A percentile compares a stretch with the other conserved stretches of the same genome.
Evolutionary conservation across 2,329 filamentous ascomycete genomes (phyloP).

Genomic region (Leptographium lundbergii): DNA sequence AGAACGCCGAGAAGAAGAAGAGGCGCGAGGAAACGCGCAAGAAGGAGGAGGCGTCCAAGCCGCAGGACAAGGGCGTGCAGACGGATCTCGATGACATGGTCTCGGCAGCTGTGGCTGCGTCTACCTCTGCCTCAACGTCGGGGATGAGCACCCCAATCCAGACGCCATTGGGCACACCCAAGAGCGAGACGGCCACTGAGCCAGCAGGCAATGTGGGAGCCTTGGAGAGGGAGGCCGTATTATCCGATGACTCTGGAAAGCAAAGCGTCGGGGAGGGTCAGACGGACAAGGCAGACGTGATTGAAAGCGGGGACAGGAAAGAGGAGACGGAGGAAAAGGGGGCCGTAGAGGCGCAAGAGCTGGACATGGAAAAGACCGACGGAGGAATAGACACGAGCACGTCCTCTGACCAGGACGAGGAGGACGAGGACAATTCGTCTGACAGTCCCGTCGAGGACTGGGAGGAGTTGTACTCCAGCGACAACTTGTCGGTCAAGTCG

Average conservation of each 20-base stretch:
- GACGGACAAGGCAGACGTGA: background rate
- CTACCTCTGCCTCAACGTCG: conserved; percentile 10
- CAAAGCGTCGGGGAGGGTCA: too few species aligned
- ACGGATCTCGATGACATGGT: background rate
- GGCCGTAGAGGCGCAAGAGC: background rate
- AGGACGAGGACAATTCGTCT: conserved; percentile 37
- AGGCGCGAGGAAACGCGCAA: conserved; percentile 20
- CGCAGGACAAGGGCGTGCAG: conserved; percentile 9
- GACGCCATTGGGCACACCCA: conserved; percentile 18
- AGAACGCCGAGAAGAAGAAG: conserved; percentile 28
- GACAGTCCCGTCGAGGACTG: conserved; percentile 48
- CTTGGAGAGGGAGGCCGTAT: conserved; percentile 22
- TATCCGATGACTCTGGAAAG: too few species aligned
- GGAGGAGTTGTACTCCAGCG: conserved; percentile 45
- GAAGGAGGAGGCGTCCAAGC: conserved; percentile 8
- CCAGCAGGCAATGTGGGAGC: conserved; percentile 7
- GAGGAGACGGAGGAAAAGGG: too few species aligned
- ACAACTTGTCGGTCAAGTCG: conserved; percentile 39
- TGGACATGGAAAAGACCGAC: background rate
- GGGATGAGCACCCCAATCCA: conserved; percentile 14
- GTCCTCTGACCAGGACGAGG: background rate
- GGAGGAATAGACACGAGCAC: background rate
- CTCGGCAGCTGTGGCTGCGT: background rate
- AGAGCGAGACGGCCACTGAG: conserved; percentile 13
- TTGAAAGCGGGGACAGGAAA: background rate